Base-by-base conservation (phyloP, 1,284 basidiomycete species). In the Athelia psychrophila region DNA sequence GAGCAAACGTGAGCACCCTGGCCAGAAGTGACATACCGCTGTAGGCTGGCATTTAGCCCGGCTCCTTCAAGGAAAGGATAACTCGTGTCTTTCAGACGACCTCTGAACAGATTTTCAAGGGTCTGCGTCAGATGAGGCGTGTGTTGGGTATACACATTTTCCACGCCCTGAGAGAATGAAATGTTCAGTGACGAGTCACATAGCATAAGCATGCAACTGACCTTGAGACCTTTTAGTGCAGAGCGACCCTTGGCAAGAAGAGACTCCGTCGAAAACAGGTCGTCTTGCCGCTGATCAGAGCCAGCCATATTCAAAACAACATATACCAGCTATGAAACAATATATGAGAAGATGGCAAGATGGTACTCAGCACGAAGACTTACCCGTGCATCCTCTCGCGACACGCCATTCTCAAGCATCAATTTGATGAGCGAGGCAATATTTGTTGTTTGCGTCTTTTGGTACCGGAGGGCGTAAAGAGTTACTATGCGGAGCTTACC, bases 131-230 rank as follows among this genome's bases (percentile, higher is more conserved):
- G 76, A 68, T 97, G 95, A 9, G 97, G 97, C 15, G 88, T 89
- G 64, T 99, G 97, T 64, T 99, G 97, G 51, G 95, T 99, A 66
- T 98, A 99, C 8, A 99, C 96, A 63, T 99, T 99, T 69, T 99
- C 97, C 5, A 99, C 97, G 6, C 97, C 97, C 89, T 93, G 52
- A 2, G n/a, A 30, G 45, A 18, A 25, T n/a, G n/a, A n/a, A 56
- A 16, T 61, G 44, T 55, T 23, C 38, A 15, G 20, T 44, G 48
- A 42, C 48, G 48, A 49, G 54, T 50, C 44, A 19, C 46, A 46
- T 45, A 12, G 18, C 15, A 35, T 13, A 40, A 32, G 22, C 33
- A 47, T 20, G 24, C 2, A 44, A 56, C 68, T 32, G 53, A 91
- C 91, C 77, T 98, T 98, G 51, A 99, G 75, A 1, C 97, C 97